Evolutionary conservation across 2,329 filamentous ascomycete genomes (phyloP).

Genomic region (Curvularia spicifera): DNA sequence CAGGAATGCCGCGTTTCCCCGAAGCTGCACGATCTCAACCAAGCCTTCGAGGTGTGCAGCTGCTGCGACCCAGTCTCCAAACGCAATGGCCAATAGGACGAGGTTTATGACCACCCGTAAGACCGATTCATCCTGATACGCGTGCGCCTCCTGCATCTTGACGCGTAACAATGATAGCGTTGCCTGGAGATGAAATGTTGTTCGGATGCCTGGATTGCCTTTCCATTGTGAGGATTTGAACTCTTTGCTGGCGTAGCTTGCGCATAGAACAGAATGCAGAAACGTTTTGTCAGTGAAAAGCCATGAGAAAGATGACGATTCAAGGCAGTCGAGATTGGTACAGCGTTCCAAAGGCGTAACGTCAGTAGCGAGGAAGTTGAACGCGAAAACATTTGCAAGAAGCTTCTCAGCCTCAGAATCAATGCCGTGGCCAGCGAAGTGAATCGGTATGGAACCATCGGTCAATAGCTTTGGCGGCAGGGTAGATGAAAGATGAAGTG

Average conservation of each 20-base stretch:
- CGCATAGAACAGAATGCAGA: constrained; percentile 1
- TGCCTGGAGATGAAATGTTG: background rate
- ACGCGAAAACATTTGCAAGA: background rate
- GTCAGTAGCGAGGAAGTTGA: background rate
- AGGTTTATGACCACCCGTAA: background rate
- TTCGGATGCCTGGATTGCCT: background rate
- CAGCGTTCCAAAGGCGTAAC: constrained; percentile 1
- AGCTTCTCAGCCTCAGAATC: background rate
- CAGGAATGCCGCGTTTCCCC: background rate
- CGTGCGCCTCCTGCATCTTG: background rate
- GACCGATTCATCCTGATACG: background rate
- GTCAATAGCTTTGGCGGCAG: background rate
- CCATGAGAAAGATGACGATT: background rate
- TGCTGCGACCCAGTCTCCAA: constrained; percentile 1
- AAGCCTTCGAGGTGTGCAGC: background rate
- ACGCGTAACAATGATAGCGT: background rate
- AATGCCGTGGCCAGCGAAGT: background rate
- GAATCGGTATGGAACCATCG: background rate
- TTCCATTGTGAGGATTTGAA: background rate
- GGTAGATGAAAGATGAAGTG: background rate
- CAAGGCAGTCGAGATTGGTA: constrained; percentile 1
- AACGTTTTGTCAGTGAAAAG: background rate
- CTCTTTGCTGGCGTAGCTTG: background rate
- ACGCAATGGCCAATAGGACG: background rate
- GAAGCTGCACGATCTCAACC: background rate